Evolutionary conservation across 2,329 filamentous ascomycete genomes (phyloP), one percentile per base, ranked within the genome.

Genomic region (Colletotrichum neosansevieriae): DNA sequence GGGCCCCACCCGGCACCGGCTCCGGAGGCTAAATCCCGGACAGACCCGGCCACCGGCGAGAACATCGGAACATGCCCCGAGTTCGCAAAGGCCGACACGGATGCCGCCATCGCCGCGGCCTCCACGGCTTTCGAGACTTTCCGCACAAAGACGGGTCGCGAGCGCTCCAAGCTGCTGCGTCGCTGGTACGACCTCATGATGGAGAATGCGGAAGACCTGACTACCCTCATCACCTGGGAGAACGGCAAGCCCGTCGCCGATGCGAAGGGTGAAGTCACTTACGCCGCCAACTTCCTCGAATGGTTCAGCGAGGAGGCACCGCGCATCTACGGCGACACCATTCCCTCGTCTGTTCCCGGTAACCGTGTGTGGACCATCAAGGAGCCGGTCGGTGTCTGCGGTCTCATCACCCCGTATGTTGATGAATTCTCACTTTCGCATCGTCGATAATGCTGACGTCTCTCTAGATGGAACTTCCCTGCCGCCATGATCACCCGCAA

Each of bases 31-130:
- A 15, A 63, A 24, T 11, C 54, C 29, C 32, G 29, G 51, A 45
- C 73, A 90, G 94, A 99, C 79, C 96, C 96, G 9, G 90, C 94
- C 2, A 93, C 93, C 10, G 92, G 92, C 72, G 87, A 92, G 73
- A 80, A 92, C 44, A 94, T 98, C 74, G 94, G 93, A 66, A 92
- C 89, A 24, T 91, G 91, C 77, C 94, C 96, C 71, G 95, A 98
- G 76, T 96, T 96, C 85, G 88, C 91, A 74, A 84, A 85, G 70
- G 83, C 88, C 73, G 96, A 99, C 77, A 92, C 93, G 42, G 87
- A 94, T 76, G 85, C 85, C 54, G 95, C 96, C 76, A 97, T 99
- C 76, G 83, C 88, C 62, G 94, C 94, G n/a, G 96, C 96, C 11
- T 86, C 88, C 10, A 87, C 87, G 6, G 95, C 96, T 0, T 89